Base-by-base conservation (phyloP, 108 stramenopile genomes). In the Epithemia pelagica region DNA sequence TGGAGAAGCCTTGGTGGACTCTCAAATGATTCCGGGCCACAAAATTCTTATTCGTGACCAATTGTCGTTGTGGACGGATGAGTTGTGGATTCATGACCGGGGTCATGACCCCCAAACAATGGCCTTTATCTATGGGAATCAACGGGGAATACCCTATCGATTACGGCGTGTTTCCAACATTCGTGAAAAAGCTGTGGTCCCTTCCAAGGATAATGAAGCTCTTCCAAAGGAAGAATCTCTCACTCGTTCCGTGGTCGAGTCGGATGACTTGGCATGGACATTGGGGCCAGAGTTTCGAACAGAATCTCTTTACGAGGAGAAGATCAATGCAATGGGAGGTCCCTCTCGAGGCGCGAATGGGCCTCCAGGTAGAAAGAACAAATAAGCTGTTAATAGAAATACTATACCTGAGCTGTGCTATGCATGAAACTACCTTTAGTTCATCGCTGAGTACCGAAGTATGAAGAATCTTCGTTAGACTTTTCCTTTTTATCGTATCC, bases 21-120 rank as follows among this genome's bases (percentile, higher is more conserved):
- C 79, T 20, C 78, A 80, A 33, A 77, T 92, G 68, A 82, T 84
- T 55, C 91, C 91, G 15, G 91, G 91, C 28, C 77, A 75, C 23
- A 64, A 80, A 67, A 88, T 92, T 60, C 73, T 79, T 5, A 86
- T 92, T 24, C 65, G 78, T 37, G 91, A 92, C 76, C 88, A 92
- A 69, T 66, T 92, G 23, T 79, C 77, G 62, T 72, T 92, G 54
- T 92, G 87, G 81, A 27, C 75, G 8, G 69, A 89, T 65, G 76
- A 82, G 10, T 84, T 92, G 58, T 92, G 86, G 82, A 92, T 92
- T 32, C 86, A 92, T 58, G 91, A 92, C 79, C 82, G 91, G 0
- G 91, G 91, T 8, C 83, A 76, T 52, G 86, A 92, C 70, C 84
- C 86, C 28, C 81, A 82, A 26, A 74, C 75, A 2, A 77, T 56